Evolutionary conservation across 441 rosid genomes (phyloP).

Genomic region (Rhodomyrtus psidioides): DNA sequence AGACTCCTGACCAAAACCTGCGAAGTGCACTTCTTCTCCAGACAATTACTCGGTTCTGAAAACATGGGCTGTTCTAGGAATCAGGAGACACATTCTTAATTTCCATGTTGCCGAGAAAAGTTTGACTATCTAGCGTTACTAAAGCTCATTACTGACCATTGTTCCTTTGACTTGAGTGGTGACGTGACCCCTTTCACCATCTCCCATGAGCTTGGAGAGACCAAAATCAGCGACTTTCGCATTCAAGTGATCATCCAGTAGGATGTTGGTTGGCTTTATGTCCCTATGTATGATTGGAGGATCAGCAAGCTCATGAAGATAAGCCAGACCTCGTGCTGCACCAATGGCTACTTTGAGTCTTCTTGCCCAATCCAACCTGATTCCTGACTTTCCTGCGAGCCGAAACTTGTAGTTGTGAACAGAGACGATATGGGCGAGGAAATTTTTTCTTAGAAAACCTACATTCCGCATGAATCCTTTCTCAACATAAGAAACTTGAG

Average conservation of each 20-base stretch:
- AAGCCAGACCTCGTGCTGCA: conserved; percentile 62
- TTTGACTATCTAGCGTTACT: background rate
- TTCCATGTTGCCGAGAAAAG: background rate
- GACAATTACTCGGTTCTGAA: background rate
- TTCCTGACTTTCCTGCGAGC: conserved; percentile 56
- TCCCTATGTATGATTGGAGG: conserved; percentile 86
- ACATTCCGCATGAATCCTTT: background rate
- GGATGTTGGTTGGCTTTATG: conserved; percentile 59
- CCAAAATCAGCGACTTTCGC: conserved; percentile 91
- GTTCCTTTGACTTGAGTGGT: conserved; percentile 87
- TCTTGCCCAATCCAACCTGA: conserved; percentile 61
- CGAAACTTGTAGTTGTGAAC: background rate
- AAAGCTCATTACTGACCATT: conserved; percentile 40
- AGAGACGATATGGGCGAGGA: background rate
- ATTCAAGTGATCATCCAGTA: conserved; percentile 52
- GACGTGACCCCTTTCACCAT: conserved; percentile 40
- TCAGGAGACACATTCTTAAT: background rate
- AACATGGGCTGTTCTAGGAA: background rate
- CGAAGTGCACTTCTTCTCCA: background rate
- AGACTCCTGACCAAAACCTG: background rate
- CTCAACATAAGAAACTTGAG: background rate
- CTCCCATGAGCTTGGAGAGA: conserved; percentile 55
- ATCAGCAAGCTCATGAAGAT: conserved; percentile 73
- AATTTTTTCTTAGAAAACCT: background rate
- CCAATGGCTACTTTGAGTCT: conserved; percentile 67